A percentile compares a stretch with the other conserved stretches of the same genome.
Evolutionary conservation across 495 filamentous ascomycete genomes (phyloP).

Genomic region (Penicillium salamii): DNA sequence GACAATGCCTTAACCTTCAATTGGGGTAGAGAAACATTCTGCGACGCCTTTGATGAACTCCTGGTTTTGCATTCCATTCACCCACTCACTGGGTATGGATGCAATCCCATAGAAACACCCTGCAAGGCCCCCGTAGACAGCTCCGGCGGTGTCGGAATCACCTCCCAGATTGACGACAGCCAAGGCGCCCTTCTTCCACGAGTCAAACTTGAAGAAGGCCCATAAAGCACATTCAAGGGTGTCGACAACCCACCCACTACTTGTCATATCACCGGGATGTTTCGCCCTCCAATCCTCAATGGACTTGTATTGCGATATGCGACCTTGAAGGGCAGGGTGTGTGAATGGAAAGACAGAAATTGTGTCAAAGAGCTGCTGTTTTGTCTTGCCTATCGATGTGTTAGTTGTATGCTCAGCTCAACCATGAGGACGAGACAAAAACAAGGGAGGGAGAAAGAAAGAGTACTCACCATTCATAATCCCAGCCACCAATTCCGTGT

Average conservation of each 20-base stretch:
- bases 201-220: slow-evolving; percentile 40
- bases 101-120: slow-evolving; percentile 44
- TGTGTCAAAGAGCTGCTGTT: slow-evolving; percentile 13
- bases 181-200: slow-evolving; percentile 41
- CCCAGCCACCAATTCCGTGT: slow-evolving; percentile 28
- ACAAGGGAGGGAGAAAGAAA: neutral
- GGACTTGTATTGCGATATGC: slow-evolving; percentile 16
- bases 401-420: neutral
- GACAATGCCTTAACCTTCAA: too few relatives aligned
- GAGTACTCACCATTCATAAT: slow-evolving; percentile 21
- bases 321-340: slow-evolving; percentile 17
- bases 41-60: slow-evolving; percentile 18
- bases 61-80: slow-evolving; percentile 27
- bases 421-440: neutral
- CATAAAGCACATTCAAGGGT: slow-evolving; percentile 47
- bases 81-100: slow-evolving; percentile 32
- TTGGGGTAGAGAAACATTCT: too few relatives aligned
- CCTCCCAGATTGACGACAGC: slow-evolving; percentile 46
- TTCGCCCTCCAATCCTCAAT: slow-evolving; percentile 20
- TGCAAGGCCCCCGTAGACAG: slow-evolving; percentile 48
- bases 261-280: slow-evolving; percentile 20
- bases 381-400: slow-evolving; percentile 15
- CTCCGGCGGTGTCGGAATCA: slow-evolving; percentile 51
- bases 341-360: slow-evolving; percentile 17
- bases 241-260: slow-evolving; percentile 46